These are phyloP conservation scores for Bothriochloa decipiens DNA, from an alignment of 176 grass and related monocot species.

Conservation along the genomic window DNA sequence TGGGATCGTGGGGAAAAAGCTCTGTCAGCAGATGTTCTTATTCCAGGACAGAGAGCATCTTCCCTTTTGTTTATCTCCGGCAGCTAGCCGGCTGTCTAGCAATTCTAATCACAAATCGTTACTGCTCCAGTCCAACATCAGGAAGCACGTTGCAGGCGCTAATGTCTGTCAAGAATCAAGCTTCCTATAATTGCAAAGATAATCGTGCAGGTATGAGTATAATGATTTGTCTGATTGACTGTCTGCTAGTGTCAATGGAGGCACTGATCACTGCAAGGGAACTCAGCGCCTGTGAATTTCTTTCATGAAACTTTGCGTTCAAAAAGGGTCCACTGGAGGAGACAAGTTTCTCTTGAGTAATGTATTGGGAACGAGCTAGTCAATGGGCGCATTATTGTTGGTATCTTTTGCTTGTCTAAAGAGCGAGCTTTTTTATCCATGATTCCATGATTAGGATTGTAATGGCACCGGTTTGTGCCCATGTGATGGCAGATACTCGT, in stretches of 20 bases:
- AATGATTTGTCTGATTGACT: slow-evolving; percentile 49
- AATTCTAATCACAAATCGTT: slow-evolving; percentile 37
- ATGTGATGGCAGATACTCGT: slow-evolving; percentile 48
- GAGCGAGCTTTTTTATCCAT: slow-evolving; percentile 30
- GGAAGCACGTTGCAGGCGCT: slow-evolving; percentile 40
- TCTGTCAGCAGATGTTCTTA: slow-evolving; percentile 45
- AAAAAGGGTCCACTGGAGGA: slow-evolving; percentile 38
- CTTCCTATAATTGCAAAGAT: slow-evolving; percentile 44
- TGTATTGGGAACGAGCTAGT: slow-evolving; percentile 46
- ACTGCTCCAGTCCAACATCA: slow-evolving; percentile 33
- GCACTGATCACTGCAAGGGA: slow-evolving; percentile 26
- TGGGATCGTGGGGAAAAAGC: slow-evolving; percentile 54
- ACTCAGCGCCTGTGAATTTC: background rate
- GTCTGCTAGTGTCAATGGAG: slow-evolving; percentile 41
- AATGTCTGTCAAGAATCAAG: slow-evolving; percentile 18
- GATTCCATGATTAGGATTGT: slow-evolving; percentile 59
- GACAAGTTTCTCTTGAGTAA: slow-evolving; percentile 34
- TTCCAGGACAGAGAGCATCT: slow-evolving; percentile 63
- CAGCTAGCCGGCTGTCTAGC: slow-evolving; percentile 47
- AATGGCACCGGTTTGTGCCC: slow-evolving; percentile 47
- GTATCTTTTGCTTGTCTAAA: slow-evolving; percentile 42
- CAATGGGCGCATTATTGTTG: slow-evolving; percentile 49
- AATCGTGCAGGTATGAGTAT: slow-evolving; percentile 13
- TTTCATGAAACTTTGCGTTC: background rate
- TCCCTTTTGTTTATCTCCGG: slow-evolving; percentile 54